These are phyloP conservation scores for Kuraishia piskuri DNA, from an alignment of 805 yeast genomes.

Conservation along the genomic window DNA sequence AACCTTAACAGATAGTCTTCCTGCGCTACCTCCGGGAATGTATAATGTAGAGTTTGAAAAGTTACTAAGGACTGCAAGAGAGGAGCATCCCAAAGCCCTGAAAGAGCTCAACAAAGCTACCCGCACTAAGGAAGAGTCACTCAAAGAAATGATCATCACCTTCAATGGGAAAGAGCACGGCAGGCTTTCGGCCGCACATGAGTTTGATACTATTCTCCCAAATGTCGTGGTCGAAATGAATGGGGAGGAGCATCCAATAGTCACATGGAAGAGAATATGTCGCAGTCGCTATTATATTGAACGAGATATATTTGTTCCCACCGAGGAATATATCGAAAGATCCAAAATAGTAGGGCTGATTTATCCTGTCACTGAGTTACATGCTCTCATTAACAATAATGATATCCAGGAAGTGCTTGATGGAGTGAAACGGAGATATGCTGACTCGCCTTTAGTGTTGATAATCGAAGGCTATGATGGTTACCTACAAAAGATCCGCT, in stretches of 20 bases:
- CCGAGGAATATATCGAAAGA: slow-evolving; percentile 28
- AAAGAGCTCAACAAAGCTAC: slow-evolving; percentile 26
- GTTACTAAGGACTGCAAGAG: slow-evolving; percentile 11
- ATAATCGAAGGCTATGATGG: slow-evolving; percentile 42
- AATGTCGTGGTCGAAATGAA: slow-evolving; percentile 14
- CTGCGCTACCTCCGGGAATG: neutral
- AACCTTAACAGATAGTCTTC: neutral
- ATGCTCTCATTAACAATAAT: slow-evolving; percentile 22
- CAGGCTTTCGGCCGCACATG: slow-evolving; percentile 18
- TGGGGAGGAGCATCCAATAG: slow-evolving; percentile 28
- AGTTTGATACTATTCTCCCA: slow-evolving; percentile 8
- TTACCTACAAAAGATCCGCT: slow-evolving; percentile 32
- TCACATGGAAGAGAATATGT: slow-evolving; percentile 43
- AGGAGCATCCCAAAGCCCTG: slow-evolving; percentile 10
- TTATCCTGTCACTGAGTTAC: slow-evolving; percentile 38
- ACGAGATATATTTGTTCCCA: slow-evolving; percentile 49
- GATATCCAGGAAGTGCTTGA: slow-evolving; percentile 15
- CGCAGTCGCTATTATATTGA: slow-evolving; percentile 38
- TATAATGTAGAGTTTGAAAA: neutral
- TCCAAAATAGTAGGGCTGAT: slow-evolving; percentile 28
- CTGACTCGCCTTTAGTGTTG: slow-evolving; percentile 27
- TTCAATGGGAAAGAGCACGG: slow-evolving; percentile 25
- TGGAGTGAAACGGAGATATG: slow-evolving; percentile 13
- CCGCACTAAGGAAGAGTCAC: slow-evolving; percentile 40
- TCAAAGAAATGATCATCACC: slow-evolving; percentile 39